Conservation (phyloP, 192 early-diverging fungal genomes). For the Rhizophagus clarus region DNA sequence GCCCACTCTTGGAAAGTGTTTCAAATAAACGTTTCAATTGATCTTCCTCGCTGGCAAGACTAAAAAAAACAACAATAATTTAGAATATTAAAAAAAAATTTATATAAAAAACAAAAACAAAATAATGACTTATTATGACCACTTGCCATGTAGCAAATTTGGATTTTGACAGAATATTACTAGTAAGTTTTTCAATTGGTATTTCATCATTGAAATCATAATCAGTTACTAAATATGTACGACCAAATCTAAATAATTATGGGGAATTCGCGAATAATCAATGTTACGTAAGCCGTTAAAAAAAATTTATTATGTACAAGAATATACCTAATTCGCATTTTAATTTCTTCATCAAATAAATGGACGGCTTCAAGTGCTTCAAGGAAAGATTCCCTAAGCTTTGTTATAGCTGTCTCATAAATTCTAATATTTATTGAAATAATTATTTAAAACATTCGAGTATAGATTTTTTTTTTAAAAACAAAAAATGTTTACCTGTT, state of each 20-base stretch:
- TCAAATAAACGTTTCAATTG: constrained; percentile 35
- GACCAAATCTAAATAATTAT: constrained; percentile 39
- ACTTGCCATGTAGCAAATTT: constrained; percentile 39
- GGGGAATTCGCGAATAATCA: background rate
- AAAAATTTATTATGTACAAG: no score
- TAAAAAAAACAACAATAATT: background rate
- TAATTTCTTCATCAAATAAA: constrained; percentile 43
- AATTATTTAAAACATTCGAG: background rate
- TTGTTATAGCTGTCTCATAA: background rate
- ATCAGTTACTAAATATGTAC: constrained; percentile 37
- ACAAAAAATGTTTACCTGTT: background rate
- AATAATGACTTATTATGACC: background rate
- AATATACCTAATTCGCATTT: constrained; percentile 34
- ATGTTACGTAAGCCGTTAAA: no score
- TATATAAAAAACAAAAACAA: background rate
- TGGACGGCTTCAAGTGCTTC: constrained; percentile 37
- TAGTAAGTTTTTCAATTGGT: constrained; percentile 20
- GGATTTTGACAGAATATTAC: constrained; percentile 35
- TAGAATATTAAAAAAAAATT: background rate
- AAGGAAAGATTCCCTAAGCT: constrained; percentile 22
- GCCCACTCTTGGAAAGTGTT: constrained; percentile 9
- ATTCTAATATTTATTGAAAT: constrained; percentile 11
- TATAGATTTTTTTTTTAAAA: background rate
- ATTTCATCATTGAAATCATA: background rate
- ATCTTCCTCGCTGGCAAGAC: constrained; percentile 31